A percentile compares a stretch with the other conserved stretches of the same genome.
Evolutionary conservation across 352 stramenopile species (phyloP).

Genomic region (Chrysophaeum taylorii): DNA sequence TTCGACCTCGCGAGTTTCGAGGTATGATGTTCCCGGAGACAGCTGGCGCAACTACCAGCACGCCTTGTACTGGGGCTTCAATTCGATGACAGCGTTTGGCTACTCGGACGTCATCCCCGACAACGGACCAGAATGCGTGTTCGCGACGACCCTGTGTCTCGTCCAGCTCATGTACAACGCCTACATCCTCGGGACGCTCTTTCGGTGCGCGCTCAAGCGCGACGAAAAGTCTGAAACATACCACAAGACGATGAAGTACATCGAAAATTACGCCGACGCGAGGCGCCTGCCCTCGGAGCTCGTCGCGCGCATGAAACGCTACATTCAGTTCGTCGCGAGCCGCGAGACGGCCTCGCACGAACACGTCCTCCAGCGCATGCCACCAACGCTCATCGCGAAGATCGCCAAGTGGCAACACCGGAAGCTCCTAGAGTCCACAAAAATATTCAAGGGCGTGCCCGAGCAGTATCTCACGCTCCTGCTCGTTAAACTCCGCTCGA

Average conservation of each 20-base stretch:
- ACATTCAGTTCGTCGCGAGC: constrained; percentile 17
- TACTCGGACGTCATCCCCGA: constrained; percentile 21
- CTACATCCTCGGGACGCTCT: constrained; percentile 25
- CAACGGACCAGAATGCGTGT: constrained; percentile 16
- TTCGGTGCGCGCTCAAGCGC: constrained; percentile 21
- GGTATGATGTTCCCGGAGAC: background rate
- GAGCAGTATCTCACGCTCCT: constrained; percentile 19
- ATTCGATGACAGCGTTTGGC: constrained; percentile 18
- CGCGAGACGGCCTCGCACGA: constrained; percentile 17
- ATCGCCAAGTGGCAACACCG: constrained; percentile 12
- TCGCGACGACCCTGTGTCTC: constrained; percentile 18
- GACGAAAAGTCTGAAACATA: constrained; percentile 20
- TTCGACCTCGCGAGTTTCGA: constrained; percentile 5
- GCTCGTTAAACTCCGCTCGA: constrained; percentile 8
- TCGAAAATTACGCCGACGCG: constrained; percentile 20
- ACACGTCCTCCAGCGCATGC: constrained; percentile 15
- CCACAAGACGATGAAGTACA: constrained; percentile 14
- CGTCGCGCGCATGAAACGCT: constrained; percentile 16
- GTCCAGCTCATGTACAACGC: constrained; percentile 22
- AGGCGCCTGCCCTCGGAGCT: constrained; percentile 15
- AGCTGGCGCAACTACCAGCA: constrained; percentile 22
- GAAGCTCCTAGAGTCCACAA: background rate
- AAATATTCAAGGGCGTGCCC: constrained; percentile 9
- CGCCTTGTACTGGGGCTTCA: constrained; percentile 21
- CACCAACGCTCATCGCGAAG: constrained; percentile 13